Conservation (phyloP, 2,329 filamentous ascomycete species). For the Elsinoe perseae region DNA sequence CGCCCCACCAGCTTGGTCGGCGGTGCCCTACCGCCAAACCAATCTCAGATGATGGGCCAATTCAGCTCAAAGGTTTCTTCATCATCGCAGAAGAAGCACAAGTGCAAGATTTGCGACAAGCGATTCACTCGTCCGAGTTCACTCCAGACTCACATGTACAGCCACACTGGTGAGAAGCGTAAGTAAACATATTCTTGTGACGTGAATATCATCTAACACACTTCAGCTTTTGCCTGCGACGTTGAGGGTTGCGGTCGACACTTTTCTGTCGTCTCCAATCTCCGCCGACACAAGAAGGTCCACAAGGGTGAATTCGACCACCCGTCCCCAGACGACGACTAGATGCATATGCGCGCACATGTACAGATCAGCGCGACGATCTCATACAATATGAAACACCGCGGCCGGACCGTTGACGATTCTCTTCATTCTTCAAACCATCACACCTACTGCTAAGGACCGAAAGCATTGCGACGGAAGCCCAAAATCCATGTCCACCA, state of each 20-base stretch:
- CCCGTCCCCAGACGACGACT: constrained; percentile 42
- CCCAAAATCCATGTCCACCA: neutral
- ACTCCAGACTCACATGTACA: constrained; percentile 96
- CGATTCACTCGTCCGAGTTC: constrained; percentile 92
- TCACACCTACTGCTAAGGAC: constrained; percentile 9
- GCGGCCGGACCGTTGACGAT: constrained; percentile 16
- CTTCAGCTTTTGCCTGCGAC: constrained; percentile 80
- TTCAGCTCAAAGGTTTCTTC: constrained; percentile 96
- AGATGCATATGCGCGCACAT: constrained; percentile 17
- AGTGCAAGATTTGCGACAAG: constrained; percentile 98
- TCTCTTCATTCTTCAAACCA: neutral
- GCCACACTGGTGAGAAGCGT: constrained; percentile 97
- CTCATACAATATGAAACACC: neutral
- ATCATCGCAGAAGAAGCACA: constrained; percentile 98
- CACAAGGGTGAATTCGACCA: constrained; percentile 65
- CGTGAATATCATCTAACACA: constrained; percentile 19
- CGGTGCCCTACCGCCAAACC: constrained; percentile 65
- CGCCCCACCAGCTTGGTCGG: constrained; percentile 61
- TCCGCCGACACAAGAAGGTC: constrained; percentile 90
- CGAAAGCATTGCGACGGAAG: constrained; percentile 8
- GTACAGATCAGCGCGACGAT: constrained; percentile 8
- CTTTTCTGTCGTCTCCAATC: constrained; percentile 94
- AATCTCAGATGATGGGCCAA: constrained; percentile 96
- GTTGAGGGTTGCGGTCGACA: constrained; percentile 91
- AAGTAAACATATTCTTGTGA: constrained; percentile 39